Percentiles rank a stretch among this genome's conserved stretches.
phyloP scores from a whole-genome alignment of 768 basidiomycete species.

The Psilocybe azurescens region DNA sequence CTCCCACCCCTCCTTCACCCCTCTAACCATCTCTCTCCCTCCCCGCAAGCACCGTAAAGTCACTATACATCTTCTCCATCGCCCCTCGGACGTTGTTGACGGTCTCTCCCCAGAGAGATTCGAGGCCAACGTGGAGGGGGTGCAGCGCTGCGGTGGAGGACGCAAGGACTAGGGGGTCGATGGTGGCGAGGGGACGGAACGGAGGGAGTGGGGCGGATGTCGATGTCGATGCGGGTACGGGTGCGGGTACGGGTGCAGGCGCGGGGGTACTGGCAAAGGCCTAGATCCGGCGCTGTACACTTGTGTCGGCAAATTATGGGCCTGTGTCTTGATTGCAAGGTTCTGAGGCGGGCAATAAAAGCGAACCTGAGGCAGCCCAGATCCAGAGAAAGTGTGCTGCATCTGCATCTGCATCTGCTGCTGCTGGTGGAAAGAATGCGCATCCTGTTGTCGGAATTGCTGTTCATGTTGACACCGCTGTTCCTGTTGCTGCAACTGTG shows the following conservation, averaged over 20 bases:
- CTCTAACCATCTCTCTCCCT: neutral
- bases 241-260: neutral
- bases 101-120: slow-evolving; percentile 10
- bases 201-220: neutral
- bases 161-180: slow-evolving; percentile 10
- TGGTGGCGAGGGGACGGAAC: neutral
- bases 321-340: no score
- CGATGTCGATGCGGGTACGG: neutral
- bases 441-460: no score
- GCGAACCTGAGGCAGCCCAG: no score
- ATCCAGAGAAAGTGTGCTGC: no score
- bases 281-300: no score
- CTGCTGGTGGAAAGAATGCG: no score
- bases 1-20: neutral
- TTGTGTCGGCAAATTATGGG: no score
- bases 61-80: slow-evolving; percentile 18
- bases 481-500: no score
- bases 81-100: slow-evolving; percentile 6
- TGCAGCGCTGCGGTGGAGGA: slow-evolving; percentile 8
- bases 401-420: no score
- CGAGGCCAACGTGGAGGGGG: slow-evolving; percentile 10
- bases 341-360: no score
- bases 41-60: slow-evolving; percentile 8
- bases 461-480: no score
- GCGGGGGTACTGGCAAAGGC: neutral